Base-by-base conservation (phyloP, 805 yeast species). In the Barnettozyma sucrosica region DNA sequence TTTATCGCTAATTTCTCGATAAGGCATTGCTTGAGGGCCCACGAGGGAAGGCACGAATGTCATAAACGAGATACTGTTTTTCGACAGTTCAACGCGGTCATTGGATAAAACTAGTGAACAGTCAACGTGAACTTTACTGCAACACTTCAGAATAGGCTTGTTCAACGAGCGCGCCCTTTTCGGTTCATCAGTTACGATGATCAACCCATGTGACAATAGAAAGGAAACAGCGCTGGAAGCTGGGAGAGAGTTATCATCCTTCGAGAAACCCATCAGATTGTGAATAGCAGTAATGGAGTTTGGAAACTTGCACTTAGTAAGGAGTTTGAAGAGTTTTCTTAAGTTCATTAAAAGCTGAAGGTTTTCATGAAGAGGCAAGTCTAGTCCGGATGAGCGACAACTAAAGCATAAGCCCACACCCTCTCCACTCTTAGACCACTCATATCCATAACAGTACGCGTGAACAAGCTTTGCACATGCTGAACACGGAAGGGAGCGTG, bases 381-480 rank as follows among this genome's bases (percentile, higher is more conserved):
- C 52, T 4, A 53, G 34, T 20, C 59, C 26, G 9, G 51, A 53
- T 23, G 54, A 49, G 21, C 63, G 48, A 46, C 72, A 65, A 1
- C 57, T 40, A 41, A 64, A 45, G 46, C 68, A 68, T 13, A 36
- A 18, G 47, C 50, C 43, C 26, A 55, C 47, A 4, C 36, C 46
- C 30, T 58, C 37, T 44, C 53, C 26, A 19, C 53, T 23, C 23
- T 43, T 40, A 8, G 16, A 34, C 6, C n/a, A 14, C 34, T 53
- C 57, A 23, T 43, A 14, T 5, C 69, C 72, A 51, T 71, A 70
- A 41, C 73, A 70, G 13, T 57, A 50, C 0, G 64, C 57, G 51
- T 71, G 75, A 7, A 70, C 55, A 8, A 36, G 26, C 33, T 56
- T 55, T 5, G 50, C 50, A 52, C 77, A 73, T 2, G 46, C 42